Conservation (phyloP, 306 rosid species). For the Phaseolus lunatus region DNA sequence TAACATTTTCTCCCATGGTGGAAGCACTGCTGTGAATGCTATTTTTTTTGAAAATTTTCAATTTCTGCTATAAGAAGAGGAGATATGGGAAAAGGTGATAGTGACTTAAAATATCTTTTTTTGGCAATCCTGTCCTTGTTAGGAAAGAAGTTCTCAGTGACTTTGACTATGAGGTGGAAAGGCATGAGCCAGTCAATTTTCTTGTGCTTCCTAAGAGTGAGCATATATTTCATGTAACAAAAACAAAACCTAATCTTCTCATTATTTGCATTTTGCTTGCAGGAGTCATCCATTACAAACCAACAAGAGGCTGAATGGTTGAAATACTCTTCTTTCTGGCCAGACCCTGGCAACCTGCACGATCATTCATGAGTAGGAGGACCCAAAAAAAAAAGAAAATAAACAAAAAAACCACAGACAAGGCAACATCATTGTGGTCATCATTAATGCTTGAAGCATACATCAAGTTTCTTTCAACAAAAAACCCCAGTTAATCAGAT, state of each 20-base stretch:
- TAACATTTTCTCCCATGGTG: background rate
- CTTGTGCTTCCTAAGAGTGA: slow-evolving; percentile 16
- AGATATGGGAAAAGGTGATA: slow-evolving; percentile 13
- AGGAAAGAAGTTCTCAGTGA: slow-evolving; percentile 8
- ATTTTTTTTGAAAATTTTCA: background rate
- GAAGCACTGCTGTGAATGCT: background rate
- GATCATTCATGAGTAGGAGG: slow-evolving; percentile 61
- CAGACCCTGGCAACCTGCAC: slow-evolving; percentile 75
- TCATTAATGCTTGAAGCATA: slow-evolving; percentile 62
- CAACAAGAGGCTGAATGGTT: slow-evolving; percentile 93
- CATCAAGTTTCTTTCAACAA: slow-evolving; percentile 53
- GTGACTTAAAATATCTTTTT: slow-evolving; percentile 10
- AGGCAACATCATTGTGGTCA: slow-evolving; percentile 63
- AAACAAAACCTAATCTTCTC: slow-evolving; percentile 44
- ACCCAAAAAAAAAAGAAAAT: slow-evolving; percentile 22
- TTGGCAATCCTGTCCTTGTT: slow-evolving; percentile 19
- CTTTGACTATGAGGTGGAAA: slow-evolving; percentile 38
- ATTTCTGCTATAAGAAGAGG: background rate
- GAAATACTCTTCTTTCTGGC: slow-evolving; percentile 95
- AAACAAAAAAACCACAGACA: slow-evolving; percentile 29
- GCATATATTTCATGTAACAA: background rate
- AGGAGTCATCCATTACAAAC: slow-evolving; percentile 80
- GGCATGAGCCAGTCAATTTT: slow-evolving; percentile 3
- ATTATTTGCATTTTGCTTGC: slow-evolving; percentile 8
- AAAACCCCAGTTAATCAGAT: slow-evolving; percentile 54